Evolutionary conservation across 1,284 basidiomycete species (phyloP), one percentile per base, ranked within the genome.

Genomic region (Sporisorium sorghi): DNA sequence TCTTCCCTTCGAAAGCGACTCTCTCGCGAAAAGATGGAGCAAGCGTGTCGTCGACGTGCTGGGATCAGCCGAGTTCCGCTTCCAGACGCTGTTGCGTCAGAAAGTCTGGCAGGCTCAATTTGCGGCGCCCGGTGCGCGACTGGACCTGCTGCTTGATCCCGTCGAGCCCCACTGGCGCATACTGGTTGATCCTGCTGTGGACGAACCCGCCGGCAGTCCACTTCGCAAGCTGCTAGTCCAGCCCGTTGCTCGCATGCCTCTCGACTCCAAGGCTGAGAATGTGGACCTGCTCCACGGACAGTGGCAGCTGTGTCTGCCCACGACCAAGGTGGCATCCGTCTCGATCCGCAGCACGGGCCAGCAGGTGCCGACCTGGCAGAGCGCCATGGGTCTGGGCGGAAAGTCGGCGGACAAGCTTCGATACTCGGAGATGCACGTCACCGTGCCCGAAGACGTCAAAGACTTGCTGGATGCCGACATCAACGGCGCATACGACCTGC

Each of bases 291-390:
- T 96, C 46, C 85, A 86, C 19, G 95, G 93, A 2, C 83, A 83
- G 2, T 97, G 93, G 94, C 89, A 94, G 77, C 88, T 97, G 61
- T 91, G 91, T 19, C 83, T 97, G 12, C 95, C 95, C 5, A 86
- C 87, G 40, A 83, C 86, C 9, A 87, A 87, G 5, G 85, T 87
- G 5, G 86, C 93, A 51, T 79, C 86, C 1, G 83, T 94, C 73
- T 87, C 87, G 9, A 87, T 97, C 46, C 85, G 88, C 70, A 93
- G 92, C 15, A 83, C 85, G 17, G 92, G 90, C 17, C 89, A 91
- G 28, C 87, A 89, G 8, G 91, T 94, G 0, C 91, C 92, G 9
- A 90, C 91, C 3, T 97, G 94, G 94, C 90, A 93, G 75, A 89
- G 90, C 28, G 88, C 90, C 24, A 88, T 97, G 48, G 94, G 94